Evolutionary conservation across 2,329 filamentous ascomycete genomes (phyloP).

Genomic region (Pseudocercospora eumusae): DNA sequence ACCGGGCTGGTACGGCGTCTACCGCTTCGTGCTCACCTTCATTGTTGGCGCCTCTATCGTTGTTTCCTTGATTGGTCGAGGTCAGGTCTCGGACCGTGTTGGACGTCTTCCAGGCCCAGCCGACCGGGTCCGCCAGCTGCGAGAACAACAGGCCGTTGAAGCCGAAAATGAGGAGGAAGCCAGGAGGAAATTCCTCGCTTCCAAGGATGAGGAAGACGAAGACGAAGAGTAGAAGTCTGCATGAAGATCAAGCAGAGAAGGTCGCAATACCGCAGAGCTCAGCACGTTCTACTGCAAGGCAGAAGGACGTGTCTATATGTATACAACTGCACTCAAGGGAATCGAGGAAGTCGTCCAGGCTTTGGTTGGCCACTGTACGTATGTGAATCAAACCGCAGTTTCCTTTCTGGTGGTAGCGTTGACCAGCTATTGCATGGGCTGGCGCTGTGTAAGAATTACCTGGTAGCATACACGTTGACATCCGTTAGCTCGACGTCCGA

Average conservation of each 20-base stretch:
- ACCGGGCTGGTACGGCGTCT: slow-evolving; percentile 81
- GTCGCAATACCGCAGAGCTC: neutral
- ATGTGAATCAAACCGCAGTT: slow-evolving; percentile 2
- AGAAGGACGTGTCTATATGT: neutral
- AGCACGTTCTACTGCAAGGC: neutral
- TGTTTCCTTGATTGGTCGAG: slow-evolving; percentile 75
- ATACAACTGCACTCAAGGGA: neutral
- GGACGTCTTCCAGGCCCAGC: slow-evolving; percentile 47
- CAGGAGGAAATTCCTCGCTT: slow-evolving; percentile 34
- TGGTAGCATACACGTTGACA: neutral
- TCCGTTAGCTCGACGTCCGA: neutral
- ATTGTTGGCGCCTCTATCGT: slow-evolving; percentile 83
- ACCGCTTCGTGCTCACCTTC: slow-evolving; percentile 90
- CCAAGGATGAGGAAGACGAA: slow-evolving; percentile 37
- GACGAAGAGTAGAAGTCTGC: slow-evolving; percentile 31
- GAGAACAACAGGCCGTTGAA: slow-evolving; percentile 39
- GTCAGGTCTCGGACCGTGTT: slow-evolving; percentile 67
- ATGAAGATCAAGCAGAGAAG: neutral
- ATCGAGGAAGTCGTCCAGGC: neutral
- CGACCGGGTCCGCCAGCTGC: slow-evolving; percentile 53
- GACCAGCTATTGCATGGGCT: neutral
- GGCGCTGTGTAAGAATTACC: neutral
- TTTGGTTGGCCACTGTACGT: neutral
- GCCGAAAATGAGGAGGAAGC: slow-evolving; percentile 38
- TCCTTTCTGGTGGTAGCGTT: neutral